These are phyloP conservation scores for Panaeolus papilionaceus DNA, from an alignment of 768 basidiomycete genomes.

Conservation along the genomic window DNA sequence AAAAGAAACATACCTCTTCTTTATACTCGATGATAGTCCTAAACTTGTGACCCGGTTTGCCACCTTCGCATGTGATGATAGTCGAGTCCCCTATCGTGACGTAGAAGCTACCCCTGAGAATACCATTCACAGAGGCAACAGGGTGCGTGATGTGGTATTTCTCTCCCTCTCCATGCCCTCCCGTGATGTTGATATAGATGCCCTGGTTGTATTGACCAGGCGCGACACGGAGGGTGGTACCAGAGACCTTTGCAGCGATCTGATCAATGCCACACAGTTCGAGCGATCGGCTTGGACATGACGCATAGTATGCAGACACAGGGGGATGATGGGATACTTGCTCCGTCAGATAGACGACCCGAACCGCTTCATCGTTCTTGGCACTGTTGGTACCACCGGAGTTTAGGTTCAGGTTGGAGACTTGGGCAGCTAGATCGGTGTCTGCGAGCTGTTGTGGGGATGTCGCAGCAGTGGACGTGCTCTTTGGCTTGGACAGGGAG, in stretches of 20 bases:
- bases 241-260: conserved; percentile 90
- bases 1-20: conserved; percentile 74
- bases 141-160: conserved; percentile 91
- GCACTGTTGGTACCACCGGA: conserved; percentile 19
- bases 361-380: conserved; percentile 47
- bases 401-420: conserved; percentile 67
- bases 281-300: conserved; percentile 75
- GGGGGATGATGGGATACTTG: conserved; percentile 98
- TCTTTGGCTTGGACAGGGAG: conserved; percentile 57
- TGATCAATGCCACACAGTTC: conserved; percentile 88
- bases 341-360: conserved; percentile 86
- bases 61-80: conserved; percentile 81
- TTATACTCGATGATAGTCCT: conserved; percentile 92
- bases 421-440: conserved; percentile 54
- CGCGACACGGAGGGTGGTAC: conserved; percentile 80
- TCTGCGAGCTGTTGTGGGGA: conserved; percentile 52
- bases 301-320: conserved; percentile 82
- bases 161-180: conserved; percentile 79
- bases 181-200: conserved; percentile 80
- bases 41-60: conserved; percentile 64
- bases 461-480: conserved; percentile 61
- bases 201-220: conserved; percentile 91
- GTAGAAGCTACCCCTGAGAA: conserved; percentile 91
- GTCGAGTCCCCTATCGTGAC: conserved; percentile 83
- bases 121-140: conserved; percentile 87